These are phyloP conservation scores for Moesziomyces sp. DNA, from an alignment of 1,284 basidiomycete species.

Conservation along the genomic window DNA sequence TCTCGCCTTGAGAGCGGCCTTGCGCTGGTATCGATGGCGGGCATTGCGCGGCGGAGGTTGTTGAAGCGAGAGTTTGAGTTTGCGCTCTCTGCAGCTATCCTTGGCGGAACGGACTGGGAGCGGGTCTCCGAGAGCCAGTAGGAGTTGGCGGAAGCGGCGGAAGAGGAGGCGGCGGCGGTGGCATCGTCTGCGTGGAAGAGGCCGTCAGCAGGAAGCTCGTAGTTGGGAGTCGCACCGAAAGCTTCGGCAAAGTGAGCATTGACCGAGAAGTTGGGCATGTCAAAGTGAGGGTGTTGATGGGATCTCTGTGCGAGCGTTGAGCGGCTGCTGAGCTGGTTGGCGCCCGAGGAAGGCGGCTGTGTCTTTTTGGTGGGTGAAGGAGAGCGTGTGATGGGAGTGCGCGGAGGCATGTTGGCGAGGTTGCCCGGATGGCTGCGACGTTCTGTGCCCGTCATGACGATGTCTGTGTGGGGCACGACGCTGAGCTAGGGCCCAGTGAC, in stretches of 20 bases:
- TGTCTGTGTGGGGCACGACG: background rate
- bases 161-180: constrained; percentile 4
- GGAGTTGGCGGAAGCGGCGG: constrained; percentile 16
- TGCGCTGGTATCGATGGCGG: constrained; percentile 39
- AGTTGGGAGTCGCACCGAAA: constrained; percentile 47
- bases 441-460: constrained; percentile 41
- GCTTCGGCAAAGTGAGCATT: constrained; percentile 9
- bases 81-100: constrained; percentile 21
- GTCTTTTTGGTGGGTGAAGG: constrained; percentile 29
- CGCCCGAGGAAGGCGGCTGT: constrained; percentile 9
- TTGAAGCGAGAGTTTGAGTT: constrained; percentile 12
- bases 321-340: constrained; percentile 9
- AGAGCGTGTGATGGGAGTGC: constrained; percentile 21
- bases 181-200: constrained; percentile 17
- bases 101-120: constrained; percentile 42
- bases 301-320: constrained; percentile 28
- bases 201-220: constrained; percentile 41
- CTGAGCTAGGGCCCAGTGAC: background rate
- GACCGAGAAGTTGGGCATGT: constrained; percentile 12
- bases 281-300: constrained; percentile 29
- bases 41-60: constrained; percentile 20
- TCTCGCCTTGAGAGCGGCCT: constrained; percentile 25
- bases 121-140: constrained; percentile 29
- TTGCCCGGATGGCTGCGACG: constrained; percentile 37
- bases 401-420: constrained; percentile 20